Conservation (phyloP, 805 yeast species). For the Metschnikowia anglica region DNA sequence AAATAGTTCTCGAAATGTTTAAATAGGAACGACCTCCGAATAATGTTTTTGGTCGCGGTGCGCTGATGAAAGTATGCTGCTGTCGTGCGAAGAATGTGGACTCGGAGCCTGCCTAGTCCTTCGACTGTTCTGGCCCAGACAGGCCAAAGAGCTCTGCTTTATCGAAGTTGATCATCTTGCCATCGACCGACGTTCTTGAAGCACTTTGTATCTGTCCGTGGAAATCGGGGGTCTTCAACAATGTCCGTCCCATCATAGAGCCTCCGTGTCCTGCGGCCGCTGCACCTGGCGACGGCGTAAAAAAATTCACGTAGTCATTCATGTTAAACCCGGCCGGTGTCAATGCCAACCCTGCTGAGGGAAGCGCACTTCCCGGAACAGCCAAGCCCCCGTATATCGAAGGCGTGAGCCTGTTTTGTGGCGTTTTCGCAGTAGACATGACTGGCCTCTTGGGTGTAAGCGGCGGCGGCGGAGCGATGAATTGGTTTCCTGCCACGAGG, state of each 20-base stretch:
- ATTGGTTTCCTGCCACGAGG: conserved; percentile 16
- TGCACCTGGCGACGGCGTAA: conserved; percentile 70
- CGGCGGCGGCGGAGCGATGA: conserved; percentile 44
- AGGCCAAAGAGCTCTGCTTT: conserved; percentile 30
- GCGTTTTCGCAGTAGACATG: conserved; percentile 30
- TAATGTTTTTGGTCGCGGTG: no score
- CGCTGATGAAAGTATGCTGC: neutral
- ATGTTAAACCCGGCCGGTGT: conserved; percentile 73
- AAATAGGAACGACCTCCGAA: no score
- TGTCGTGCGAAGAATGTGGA: neutral
- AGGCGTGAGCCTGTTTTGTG: conserved; percentile 44
- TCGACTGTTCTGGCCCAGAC: conserved; percentile 13
- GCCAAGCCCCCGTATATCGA: conserved; percentile 30
- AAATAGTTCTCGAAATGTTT: neutral
- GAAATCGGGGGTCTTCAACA: conserved; percentile 44
- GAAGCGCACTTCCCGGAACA: conserved; percentile 30
- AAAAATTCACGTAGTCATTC: conserved; percentile 78
- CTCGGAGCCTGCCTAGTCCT: conserved; percentile 17
- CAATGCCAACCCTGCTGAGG: conserved; percentile 44
- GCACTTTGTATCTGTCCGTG: conserved; percentile 28
- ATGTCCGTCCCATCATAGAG: conserved; percentile 14
- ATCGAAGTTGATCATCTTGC: conserved; percentile 45
- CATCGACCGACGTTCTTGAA: conserved; percentile 31
- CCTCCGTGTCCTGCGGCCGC: conserved; percentile 35
- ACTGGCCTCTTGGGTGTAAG: conserved; percentile 43